A percentile compares a stretch with the other conserved stretches of the same genome.
Evolutionary conservation across 1,284 basidiomycete genomes (phyloP).

Genomic region (Golubevia pallescens): DNA sequence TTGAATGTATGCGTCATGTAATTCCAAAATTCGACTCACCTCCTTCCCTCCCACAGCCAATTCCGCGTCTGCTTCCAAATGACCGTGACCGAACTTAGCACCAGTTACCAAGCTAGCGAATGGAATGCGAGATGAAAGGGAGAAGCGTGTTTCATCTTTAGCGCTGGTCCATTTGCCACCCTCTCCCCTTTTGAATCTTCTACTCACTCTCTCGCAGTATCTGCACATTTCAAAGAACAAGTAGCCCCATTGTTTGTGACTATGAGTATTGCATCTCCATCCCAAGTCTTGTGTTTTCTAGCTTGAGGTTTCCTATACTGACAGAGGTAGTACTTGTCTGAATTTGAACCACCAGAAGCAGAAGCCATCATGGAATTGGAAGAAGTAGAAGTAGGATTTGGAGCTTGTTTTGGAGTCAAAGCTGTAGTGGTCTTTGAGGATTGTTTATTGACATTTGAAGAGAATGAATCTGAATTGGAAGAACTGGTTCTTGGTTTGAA

Average conservation of each 20-base stretch:
- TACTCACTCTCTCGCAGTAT: no score
- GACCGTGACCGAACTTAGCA: slow-evolving; percentile 20
- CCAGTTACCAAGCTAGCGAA: neutral
- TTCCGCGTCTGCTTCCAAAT: slow-evolving; percentile 26
- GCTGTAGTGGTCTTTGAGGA: neutral
- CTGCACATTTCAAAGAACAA: no score
- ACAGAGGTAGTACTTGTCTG: slow-evolving; percentile 48
- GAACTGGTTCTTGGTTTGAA: neutral
- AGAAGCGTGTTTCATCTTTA: no score
- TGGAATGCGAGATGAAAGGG: no score
- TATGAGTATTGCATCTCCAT: slow-evolving; percentile 67
- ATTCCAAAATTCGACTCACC: neutral
- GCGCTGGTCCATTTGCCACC: no score
- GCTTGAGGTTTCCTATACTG: slow-evolving; percentile 73
- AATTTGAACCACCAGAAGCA: slow-evolving; percentile 3
- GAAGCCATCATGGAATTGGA: no score
- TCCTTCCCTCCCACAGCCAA: slow-evolving; percentile 36
- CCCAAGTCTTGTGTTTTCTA: slow-evolving; percentile 88
- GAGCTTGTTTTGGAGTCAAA: neutral
- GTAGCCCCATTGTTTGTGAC: slow-evolving; percentile 24
- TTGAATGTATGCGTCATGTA: no score
- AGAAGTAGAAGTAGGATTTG: neutral
- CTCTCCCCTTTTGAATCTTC: no score
- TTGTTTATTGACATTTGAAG: neutral
- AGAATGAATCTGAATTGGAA: neutral